Evolutionary conservation across 306 rosid genomes (phyloP), one percentile per base, ranked within the genome.

Genomic region (Vachellia collinsii): DNA sequence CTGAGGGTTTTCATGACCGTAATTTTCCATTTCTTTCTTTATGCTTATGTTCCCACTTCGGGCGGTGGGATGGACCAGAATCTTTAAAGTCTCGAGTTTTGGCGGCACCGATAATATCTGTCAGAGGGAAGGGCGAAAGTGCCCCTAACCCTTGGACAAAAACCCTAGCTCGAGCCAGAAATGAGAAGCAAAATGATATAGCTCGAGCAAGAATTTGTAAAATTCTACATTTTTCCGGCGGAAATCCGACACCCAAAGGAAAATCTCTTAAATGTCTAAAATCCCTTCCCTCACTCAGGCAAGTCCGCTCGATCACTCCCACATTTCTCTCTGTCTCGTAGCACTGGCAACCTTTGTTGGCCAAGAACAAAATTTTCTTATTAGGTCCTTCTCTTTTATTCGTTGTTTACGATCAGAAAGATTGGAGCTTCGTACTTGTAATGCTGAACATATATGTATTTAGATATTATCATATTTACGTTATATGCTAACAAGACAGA

Each of bases 221-320:
- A 46, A 3, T 19, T 36, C 47, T 36, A 3, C 22, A 11, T 8
- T 61, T 20, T 1, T 16, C 53, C 75, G 29, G 29, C 38, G 16
- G 22, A 20, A 22, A 44, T 0, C 20, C 44, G 25, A 61, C 47
- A 62, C 37, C 47, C 70, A 48, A 25, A 56, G 47, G 20, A 39
- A 12, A 19, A 1, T 47, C 56, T 65, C 46, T 66, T 71, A 5
- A 11, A 74, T 90, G 87, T 86, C 97, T 77, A 87, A 86, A 83
- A 41, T 83, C 77, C 80, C 77, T 71, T 77, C 77, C 65, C 83
- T 37, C 74, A 59, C 89, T 77, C 83, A 91, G 96, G 96, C 88
- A 89, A 64, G 93, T 87, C 84, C 46, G 70, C 79, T 87, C 67
- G 20, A 54, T 69, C 59, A 5, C 50, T 48, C 19, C 1, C 79